Evolutionary conservation across 495 filamentous ascomycete genomes (phyloP).

Genomic region (Aspergillus heteromorphus): DNA sequence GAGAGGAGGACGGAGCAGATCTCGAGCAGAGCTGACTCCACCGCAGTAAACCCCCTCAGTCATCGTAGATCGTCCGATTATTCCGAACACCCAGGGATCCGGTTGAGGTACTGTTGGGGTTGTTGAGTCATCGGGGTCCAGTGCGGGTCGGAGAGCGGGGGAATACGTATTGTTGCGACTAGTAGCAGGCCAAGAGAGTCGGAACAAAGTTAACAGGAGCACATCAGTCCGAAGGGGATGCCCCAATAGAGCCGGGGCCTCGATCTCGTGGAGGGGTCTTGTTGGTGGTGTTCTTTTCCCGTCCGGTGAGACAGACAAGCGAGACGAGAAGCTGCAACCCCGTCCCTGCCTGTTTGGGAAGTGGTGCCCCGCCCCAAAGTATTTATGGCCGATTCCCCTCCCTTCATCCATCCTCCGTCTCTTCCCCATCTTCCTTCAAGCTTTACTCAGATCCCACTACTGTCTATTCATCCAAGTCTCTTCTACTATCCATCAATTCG

Average conservation of each 20-base stretch:
- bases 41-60: no score
- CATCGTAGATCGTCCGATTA: neutral
- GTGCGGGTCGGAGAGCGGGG: slow-evolving; percentile 5
- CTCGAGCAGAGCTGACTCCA: no score
- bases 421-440: slow-evolving; percentile 2
- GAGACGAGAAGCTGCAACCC: neutral
- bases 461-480: no score
- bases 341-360: slow-evolving; percentile 17
- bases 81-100: neutral
- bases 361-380: neutral
- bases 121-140: neutral
- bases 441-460: no score
- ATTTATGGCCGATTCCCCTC: slow-evolving; percentile 2
- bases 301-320: neutral
- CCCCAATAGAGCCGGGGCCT: neutral
- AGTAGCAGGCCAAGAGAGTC: neutral
- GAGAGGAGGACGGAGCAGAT: no score
- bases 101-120: neutral
- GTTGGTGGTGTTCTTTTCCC: neutral
- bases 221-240: neutral
- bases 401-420: slow-evolving; percentile 8
- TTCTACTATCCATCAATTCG: slow-evolving; percentile 1
- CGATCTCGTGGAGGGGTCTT: neutral
- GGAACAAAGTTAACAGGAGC: neutral
- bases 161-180: no score